Percentiles rank a stretch among this genome's conserved stretches.
phyloP scores from a whole-genome alignment of 495 filamentous ascomycete genomes.

The Lophiostoma macrostomum region DNA sequence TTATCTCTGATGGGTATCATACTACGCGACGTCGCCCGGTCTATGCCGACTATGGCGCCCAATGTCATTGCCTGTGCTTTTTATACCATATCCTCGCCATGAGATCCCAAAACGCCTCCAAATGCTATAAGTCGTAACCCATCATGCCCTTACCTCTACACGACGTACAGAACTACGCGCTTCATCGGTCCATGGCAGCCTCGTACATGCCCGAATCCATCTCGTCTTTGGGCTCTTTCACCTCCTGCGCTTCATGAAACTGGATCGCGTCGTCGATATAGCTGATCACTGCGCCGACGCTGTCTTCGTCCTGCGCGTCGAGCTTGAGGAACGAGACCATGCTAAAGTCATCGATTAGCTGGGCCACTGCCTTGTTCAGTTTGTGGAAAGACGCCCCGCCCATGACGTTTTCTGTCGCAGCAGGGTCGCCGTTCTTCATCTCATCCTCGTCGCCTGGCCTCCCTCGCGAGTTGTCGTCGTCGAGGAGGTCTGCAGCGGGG shows the following conservation, averaged over 20 bases:
- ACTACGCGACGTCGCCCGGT: no score
- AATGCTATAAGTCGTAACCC: background rate
- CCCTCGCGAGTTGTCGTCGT: slow-evolving; percentile 59
- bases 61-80: no score
- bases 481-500: slow-evolving; percentile 72
- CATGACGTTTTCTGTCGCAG: slow-evolving; percentile 65
- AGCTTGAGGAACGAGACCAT: slow-evolving; percentile 94
- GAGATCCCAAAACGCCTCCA: no score
- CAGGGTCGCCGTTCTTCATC: slow-evolving; percentile 46
- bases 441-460: slow-evolving; percentile 39
- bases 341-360: slow-evolving; percentile 91
- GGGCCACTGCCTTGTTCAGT: slow-evolving; percentile 80
- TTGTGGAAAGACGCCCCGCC: slow-evolving; percentile 71
- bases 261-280: slow-evolving; percentile 97
- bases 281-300: slow-evolving; percentile 83
- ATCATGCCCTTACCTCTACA: background rate
- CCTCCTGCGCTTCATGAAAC: slow-evolving; percentile 94
- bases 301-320: slow-evolving; percentile 90
- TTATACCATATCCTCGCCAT: no score
- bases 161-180: no score
- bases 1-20: no score
- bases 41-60: no score
- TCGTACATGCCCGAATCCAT: slow-evolving; percentile 6
- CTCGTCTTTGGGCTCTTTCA: slow-evolving; percentile 77
- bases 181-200: slow-evolving; percentile 13